Evolutionary conservation across 306 rosid species (phyloP), one percentile per base, ranked within the genome.

Genomic region (Dalbergia oliveri): DNA sequence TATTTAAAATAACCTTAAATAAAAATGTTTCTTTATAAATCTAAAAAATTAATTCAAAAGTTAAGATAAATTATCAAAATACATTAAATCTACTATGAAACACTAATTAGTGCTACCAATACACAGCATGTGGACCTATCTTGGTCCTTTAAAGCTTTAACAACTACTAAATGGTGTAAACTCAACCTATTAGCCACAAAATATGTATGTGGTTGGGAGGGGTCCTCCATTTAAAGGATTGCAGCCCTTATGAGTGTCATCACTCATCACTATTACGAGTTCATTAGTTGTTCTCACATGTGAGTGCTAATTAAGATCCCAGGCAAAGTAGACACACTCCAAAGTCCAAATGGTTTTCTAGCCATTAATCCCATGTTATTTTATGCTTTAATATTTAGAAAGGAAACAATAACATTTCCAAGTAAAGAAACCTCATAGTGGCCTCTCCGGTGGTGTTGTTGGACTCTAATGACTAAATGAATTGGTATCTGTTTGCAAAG

Each of bases 271-370:
- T 16, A 11, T 11, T 19, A n/a, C 6, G 15, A 49, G 43, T 51
- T 69, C 49, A 79, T 68, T 47, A 66, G 78, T 35, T 81, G 66
- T 77, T 60, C 5, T 83, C 90, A 86, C 91, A 87, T 88, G 93
- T 33, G 57, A 50, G 10, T 79, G 65, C 66, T 67, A 15, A 66
- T 76, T 64, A 82, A 83, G 75, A 75, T 50, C 63, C 57, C 34
- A 35, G 50, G 66, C 81, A 77, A 78, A 54, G 63, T 59, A 11
- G 71, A 47, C 43, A 47, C 50, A 43, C 33, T 62, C 35, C 35
- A 47, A 59, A 50, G 37, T 53, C 78, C 14, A 37, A 67, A 70
- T 51, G 51, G 63, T 62, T 84, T 75, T 62, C 23, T 58, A 73
- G 68, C 87, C 88, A 84, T 79, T 77, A 86, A 82, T 75, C 73